Base-by-base conservation (phyloP, 208 protist species). In the Balamuthia mandrillaris region DNA sequence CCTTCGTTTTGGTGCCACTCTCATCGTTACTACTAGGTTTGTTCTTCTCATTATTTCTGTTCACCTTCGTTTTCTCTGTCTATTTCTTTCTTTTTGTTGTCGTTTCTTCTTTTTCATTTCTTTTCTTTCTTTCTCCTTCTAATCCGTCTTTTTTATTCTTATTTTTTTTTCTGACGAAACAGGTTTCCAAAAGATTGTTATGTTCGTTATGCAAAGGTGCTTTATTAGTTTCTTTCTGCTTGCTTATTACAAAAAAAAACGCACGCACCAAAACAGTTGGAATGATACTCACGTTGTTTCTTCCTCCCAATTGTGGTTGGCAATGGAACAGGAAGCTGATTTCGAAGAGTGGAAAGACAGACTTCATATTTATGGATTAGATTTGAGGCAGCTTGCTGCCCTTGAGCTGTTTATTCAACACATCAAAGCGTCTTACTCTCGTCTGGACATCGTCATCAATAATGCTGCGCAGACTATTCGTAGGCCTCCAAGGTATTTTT, bases 391-490 rank as follows among this genome's bases (percentile, higher is more conserved):
- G 77, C 87, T 98, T 90, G 94, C 93, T 84, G 65, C 96, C 21
- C 93, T 98, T 39, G 96, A 96, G 78, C 95, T 94, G 85, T 96
- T 98, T 87, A 96, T 93, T 85, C 92, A 88, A n/a, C 95, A 96
- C 35, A 16, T 92, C 12, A 58, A 49, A 6, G 75, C 35, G 39
- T 66, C 75, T 29, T 82, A 82, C 6, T 9, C 24, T 2, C 37
- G 56, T 21, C 44, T 75, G 10, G 60, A 85, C 41, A 75, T 75
- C 16, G 54, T 85, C 41, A 85, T 98, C 86, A 98, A 98, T 94
- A 99, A 99, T 87, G 97, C 97, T 0, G 96, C 96, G n/a, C 97
- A 98, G 91, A 99, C 97, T 12, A 96, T 99, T 33, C 90, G 95
- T 7, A 92, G 96, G 24, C 97, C 96, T 31, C 90, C 96, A 47